Percentiles rank a stretch among this genome's conserved stretches.
phyloP scores from a whole-genome alignment of 2,329 filamentous ascomycete species.

The Pyricularia pennisetigena region DNA sequence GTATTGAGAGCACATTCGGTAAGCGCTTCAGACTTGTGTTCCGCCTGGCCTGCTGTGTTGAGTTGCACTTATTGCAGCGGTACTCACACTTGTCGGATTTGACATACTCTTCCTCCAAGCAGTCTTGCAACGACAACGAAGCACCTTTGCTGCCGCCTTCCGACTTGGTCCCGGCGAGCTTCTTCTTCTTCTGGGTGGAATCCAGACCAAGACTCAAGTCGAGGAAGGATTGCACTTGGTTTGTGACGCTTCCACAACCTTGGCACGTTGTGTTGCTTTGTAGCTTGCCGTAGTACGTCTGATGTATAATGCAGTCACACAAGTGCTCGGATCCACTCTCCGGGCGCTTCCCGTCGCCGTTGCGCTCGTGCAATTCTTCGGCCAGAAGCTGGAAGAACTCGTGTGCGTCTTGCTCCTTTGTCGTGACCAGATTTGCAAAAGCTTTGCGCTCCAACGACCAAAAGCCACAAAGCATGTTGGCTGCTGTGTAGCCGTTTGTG shows the following conservation, averaged over 20 bases:
- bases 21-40: slow-evolving; percentile 76
- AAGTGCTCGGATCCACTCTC: slow-evolving; percentile 49
- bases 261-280: slow-evolving; percentile 87
- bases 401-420: slow-evolving; percentile 92
- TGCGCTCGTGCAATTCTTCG: slow-evolving; percentile 80
- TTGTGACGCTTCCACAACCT: slow-evolving; percentile 73
- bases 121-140: slow-evolving; percentile 54
- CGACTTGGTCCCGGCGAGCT: neutral
- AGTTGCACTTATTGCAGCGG: slow-evolving; percentile 71
- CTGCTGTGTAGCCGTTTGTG: slow-evolving; percentile 82
- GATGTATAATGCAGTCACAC: slow-evolving; percentile 88
- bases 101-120: slow-evolving; percentile 79
- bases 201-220: slow-evolving; percentile 87
- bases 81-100: slow-evolving; percentile 83
- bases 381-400: slow-evolving; percentile 96
- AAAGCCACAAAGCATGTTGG: slow-evolving; percentile 79
- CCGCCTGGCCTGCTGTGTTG: slow-evolving; percentile 69
- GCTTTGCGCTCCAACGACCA: slow-evolving; percentile 75
- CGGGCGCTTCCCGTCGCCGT: slow-evolving; percentile 57
- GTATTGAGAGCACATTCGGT: slow-evolving; percentile 83
- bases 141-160: neutral
- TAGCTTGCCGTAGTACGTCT: slow-evolving; percentile 87
- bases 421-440: slow-evolving; percentile 71
- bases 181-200: slow-evolving; percentile 51
- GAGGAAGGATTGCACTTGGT: slow-evolving; percentile 79